Base-by-base conservation (phyloP, 176 grass and related monocot genomes). In the Alopecurus myosuroides region DNA sequence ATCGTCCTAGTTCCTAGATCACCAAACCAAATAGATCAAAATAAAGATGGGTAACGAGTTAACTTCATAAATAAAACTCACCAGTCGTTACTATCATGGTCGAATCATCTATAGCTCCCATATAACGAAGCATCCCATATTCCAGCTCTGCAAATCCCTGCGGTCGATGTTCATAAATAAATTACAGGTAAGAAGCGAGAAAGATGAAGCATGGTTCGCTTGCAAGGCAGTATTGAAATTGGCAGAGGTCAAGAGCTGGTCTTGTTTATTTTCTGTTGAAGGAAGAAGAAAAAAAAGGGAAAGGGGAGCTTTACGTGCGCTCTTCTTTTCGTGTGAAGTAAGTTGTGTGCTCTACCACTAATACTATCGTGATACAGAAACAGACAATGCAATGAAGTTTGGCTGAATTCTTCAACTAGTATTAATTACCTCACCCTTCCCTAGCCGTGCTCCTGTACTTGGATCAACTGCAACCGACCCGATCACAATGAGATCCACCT, bases 81-180 rank as follows among this genome's bases (percentile, higher is more conserved):
- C 96, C 93, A 51, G 93, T 90, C 46, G 96, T 98, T 82, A 95
- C 74, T 81, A 98, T 87, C 85, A 92, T 94, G 83, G 93, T 95
- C 28, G 91, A 89, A 79, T 98, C 93, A 94, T 93, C 88, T 25
- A 95, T 94, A 92, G 93, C 85, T 52, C 93, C 89, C 93, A 98
- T 98, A 79, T 94, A 95, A 19, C 88, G 97, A 82, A 98, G 83
- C 89, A 98, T 98, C 72, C 93, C 97, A 34, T 98, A 98, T 86
- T 98, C 93, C 34, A 98, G 97, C 84, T 98, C 97, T 9, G 96
- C 91, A 84, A 98, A 98, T 53, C 93, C 96, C 91, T 98, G 30
- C 5, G 67, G 14, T 52, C 11, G 0, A 56, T n/a, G 10, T 63
- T 76, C 35, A 66, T 29, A 71, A 13, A 85, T 31, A 64, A 70